A percentile compares a stretch with the other conserved stretches of the same genome.
Conservation (phyloP, 805 yeast species). For the Candida pini region DNA sequence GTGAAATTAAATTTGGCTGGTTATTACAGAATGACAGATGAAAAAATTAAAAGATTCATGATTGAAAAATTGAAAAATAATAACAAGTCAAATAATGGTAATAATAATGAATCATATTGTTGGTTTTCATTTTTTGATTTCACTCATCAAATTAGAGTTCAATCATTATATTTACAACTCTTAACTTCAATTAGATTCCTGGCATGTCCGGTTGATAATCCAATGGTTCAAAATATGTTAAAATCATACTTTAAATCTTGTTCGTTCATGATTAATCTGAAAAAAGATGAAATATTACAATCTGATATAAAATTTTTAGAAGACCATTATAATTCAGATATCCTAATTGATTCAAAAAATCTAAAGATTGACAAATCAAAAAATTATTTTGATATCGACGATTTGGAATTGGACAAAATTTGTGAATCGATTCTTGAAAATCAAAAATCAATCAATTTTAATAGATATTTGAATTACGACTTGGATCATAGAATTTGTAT, state of each 20-base stretch:
- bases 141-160: conserved; percentile 27
- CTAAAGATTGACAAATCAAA: conserved; percentile 4
- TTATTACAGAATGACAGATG: conserved; percentile 17
- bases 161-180: conserved; percentile 32
- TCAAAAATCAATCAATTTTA: conserved; percentile 8
- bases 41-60: conserved; percentile 7
- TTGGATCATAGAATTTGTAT: conserved; percentile 28
- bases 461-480: conserved; percentile 17
- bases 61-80: background rate
- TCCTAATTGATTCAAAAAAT: conserved; percentile 10
- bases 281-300: conserved; percentile 13
- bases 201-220: conserved; percentile 8
- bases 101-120: conserved; percentile 7
- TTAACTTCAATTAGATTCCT: conserved; percentile 24
- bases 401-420: conserved; percentile 7
- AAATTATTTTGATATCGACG: conserved; percentile 8
- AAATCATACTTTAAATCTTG: conserved; percentile 14
- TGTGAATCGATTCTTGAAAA: conserved; percentile 4
- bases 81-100: background rate
- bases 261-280: conserved; percentile 19
- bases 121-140: conserved; percentile 27
- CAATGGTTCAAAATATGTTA: conserved; percentile 17
- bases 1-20: conserved; percentile 14
- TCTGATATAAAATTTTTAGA: conserved; percentile 13
- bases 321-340: conserved; percentile 16